Evolutionary conservation across 768 basidiomycete genomes (phyloP), one percentile per base, ranked within the genome.

Genomic region (Macrolepiota fuliginosa): DNA sequence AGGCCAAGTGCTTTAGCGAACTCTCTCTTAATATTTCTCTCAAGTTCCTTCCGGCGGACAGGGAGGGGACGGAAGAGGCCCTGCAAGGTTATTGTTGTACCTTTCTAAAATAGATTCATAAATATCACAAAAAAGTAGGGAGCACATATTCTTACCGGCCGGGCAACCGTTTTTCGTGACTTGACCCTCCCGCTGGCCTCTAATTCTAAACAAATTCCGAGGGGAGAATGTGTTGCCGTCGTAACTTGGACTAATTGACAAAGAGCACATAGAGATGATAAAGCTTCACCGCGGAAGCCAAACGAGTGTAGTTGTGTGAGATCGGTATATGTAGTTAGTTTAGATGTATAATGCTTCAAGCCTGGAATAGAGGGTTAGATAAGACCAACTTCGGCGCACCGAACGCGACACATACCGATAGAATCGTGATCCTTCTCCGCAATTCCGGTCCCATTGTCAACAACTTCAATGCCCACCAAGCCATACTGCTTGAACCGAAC

Each of bases 241-340:
- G 82, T 81, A 52, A 98, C 79, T 0, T 76, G 79, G 11, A 98
- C 83, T 2, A 78, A 73, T 57, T 91, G 88, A 54, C 87, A 83
- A 0, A 97, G 74, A 1, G 92, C 92, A 69, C 96, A 99, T 0
- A 99, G 80, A 2, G 96, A 95, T 6, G 94, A 94, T 0, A 99
- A 79, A 0, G 97, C 97, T 75, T 99, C 97, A 15, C 97, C 97
- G 39, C 97, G 84, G 70, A 98, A 99, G 0, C 96, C 96, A 71
- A 98, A 97, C 0, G 94, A 94, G 4, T 76, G 74, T 10, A 98
- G 85, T 0, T 81, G 76, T 2, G 83, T 76, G 2, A 98, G 83
- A 69, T 94, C 92, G 3, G 83, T 74, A 68, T 89, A 94, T 0
- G 86, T 83, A 2, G 85, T 73, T 0, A 99, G 78, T 72, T 99